phyloP scores from a whole-genome alignment of 179 eudicot genomes.

The Spergularia azorica region DNA sequence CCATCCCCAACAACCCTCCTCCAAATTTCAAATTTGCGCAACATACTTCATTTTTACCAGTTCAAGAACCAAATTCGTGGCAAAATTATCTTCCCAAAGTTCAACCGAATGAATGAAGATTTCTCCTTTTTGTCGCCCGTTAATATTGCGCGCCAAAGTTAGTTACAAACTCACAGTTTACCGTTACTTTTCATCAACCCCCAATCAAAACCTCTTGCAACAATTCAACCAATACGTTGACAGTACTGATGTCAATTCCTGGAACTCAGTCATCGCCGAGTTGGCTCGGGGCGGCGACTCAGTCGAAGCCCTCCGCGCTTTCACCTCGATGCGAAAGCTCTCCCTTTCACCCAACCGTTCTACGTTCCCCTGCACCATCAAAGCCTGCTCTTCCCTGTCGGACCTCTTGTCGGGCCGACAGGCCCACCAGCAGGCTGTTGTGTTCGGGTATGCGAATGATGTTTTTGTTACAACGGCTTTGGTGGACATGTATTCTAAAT shows the following conservation, averaged over 20 bases:
- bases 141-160: slow-evolving; percentile 3
- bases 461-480: slow-evolving; percentile 58
- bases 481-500: slow-evolving; percentile 66
- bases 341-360: slow-evolving; percentile 57
- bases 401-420: slow-evolving; percentile 53
- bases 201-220: slow-evolving; percentile 34
- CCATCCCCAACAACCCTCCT: not conserved
- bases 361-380: slow-evolving; percentile 63
- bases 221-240: slow-evolving; percentile 58
- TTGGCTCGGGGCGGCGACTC: slow-evolving; percentile 66
- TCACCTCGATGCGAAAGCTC: slow-evolving; percentile 54
- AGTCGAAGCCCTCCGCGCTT: slow-evolving; percentile 61
- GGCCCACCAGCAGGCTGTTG: slow-evolving; percentile 60
- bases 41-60: not conserved
- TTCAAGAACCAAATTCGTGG: not conserved
- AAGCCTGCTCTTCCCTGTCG: slow-evolving; percentile 51
- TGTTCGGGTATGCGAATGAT: slow-evolving; percentile 52
- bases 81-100: not conserved
- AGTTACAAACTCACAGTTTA: not conserved
- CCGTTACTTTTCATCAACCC: slow-evolving; percentile 12
- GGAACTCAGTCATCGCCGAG: slow-evolving; percentile 76
- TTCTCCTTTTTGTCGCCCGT: slow-evolving; percentile 7
- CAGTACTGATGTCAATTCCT: slow-evolving; percentile 45
- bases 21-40: not conserved
- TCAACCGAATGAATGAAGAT: slow-evolving; percentile 45